Conservation (phyloP, 2,329 filamentous ascomycete species). For the Myriosclerotinia curreyana region DNA sequence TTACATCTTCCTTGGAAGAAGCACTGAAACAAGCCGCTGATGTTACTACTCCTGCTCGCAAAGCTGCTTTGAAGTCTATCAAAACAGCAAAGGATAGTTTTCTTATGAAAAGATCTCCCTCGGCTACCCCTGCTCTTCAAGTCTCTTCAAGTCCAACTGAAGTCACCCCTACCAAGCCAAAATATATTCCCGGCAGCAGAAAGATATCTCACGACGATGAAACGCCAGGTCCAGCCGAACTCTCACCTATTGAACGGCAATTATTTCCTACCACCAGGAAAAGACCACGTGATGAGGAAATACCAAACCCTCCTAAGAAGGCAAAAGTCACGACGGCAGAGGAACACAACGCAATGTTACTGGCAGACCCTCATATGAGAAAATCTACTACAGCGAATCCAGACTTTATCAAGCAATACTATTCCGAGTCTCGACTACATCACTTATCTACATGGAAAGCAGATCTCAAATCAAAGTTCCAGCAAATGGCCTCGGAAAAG, state of each 20-base stretch:
- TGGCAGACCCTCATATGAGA: conserved; percentile 79
- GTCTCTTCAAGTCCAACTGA: neutral
- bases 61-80: conserved; percentile 1
- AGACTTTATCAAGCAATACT: conserved; percentile 90
- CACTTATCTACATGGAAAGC: conserved; percentile 97
- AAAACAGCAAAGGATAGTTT: conserved; percentile 3
- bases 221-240: neutral
- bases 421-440: conserved; percentile 90
- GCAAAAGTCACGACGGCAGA: conserved; percentile 67
- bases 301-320: conserved; percentile 29
- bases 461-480: conserved; percentile 84
- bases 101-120: conserved; percentile 7
- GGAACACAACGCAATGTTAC: conserved; percentile 82
- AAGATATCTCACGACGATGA: neutral
- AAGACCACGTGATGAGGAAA: conserved; percentile 24
- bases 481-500: conserved; percentile 73
- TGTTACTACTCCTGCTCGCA: conserved; percentile 3
- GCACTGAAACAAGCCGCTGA: conserved; percentile 32
- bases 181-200: neutral
- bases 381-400: conserved; percentile 92
- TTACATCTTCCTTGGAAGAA: conserved; percentile 39
- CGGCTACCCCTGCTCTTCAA: neutral
- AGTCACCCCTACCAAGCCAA: neutral
- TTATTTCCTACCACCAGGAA: conserved; percentile 16
- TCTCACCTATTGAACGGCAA: neutral